Conservation (phyloP, 371 early-diverging fungal species). For the Sporodiniella umbellata region DNA sequence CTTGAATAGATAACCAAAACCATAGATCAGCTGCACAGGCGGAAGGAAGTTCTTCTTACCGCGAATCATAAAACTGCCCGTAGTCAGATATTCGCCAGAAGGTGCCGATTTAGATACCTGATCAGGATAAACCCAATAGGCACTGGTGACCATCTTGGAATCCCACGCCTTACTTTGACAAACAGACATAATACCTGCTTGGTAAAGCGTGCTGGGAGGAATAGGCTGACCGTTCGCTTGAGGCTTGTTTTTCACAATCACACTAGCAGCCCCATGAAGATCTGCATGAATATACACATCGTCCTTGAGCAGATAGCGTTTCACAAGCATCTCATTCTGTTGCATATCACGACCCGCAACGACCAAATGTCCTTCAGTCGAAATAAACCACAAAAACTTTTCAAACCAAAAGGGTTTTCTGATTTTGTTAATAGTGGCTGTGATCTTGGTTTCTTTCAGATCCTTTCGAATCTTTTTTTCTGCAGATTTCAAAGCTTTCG, state of each 20-base stretch:
- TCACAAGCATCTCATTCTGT: conserved; percentile 98
- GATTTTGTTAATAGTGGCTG: conserved; percentile 74
- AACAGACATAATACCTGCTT: conserved; percentile 97
- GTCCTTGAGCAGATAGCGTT: conserved; percentile 70
- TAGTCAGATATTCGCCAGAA: conserved; percentile 94
- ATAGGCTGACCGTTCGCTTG: conserved; percentile 63
- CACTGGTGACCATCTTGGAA: conserved; percentile 90
- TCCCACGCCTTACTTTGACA: conserved; percentile 98
- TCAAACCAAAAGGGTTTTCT: conserved; percentile 99
- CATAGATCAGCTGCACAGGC: conserved; percentile 95
- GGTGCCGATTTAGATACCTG: conserved; percentile 97
- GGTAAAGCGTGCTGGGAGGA: conserved; percentile 88
- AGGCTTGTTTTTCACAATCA: conserved; percentile 85
- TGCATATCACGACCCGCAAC: conserved; percentile 96
- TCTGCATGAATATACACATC: conserved; percentile 98
- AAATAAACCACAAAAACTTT: conserved; percentile 98
- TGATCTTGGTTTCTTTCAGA: conserved; percentile 69
- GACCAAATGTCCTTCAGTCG: conserved; percentile 92
- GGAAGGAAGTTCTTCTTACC: conserved; percentile 97
- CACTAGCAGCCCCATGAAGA: conserved; percentile 93
- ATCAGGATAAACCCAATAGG: conserved; percentile 94
- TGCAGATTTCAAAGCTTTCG: conserved; percentile 85
- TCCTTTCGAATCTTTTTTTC: conserved; percentile 87
- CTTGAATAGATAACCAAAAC: conserved; percentile 93
- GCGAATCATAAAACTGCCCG: conserved; percentile 97